Base-by-base conservation (phyloP, 768 basidiomycete species). In the Gyrodon lividus region DNA sequence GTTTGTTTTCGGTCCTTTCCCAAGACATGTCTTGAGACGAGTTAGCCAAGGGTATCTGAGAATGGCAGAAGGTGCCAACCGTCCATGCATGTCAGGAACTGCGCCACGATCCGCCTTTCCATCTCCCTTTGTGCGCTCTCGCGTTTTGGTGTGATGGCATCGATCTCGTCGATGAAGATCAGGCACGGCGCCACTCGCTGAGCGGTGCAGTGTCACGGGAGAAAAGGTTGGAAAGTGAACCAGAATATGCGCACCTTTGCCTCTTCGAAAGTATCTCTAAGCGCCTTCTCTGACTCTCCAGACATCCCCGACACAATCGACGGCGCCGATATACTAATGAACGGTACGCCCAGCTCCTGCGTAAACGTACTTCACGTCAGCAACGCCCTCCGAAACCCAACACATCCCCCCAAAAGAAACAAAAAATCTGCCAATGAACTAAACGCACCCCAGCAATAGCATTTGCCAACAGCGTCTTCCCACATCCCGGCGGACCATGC, bases 61-160 rank as follows among this genome's bases (percentile, higher is more conserved):
- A 20, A 20, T 13, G 17, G 1, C 9, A 16, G 6, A n/a, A 5
- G 28, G 34, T 12, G 64, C 82, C 38, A 59, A 97, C 96, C 96
- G 68, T 99, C 97, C 92, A 99, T 97, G 73, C 96, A 98, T 0
- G 96, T 98, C 49, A 98, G 70, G 57, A 99, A 90, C 67, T 99
- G 97, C 0, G 96, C 96, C 9, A 99, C 96, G 45, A 99, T 98
- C 12, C 97, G 80, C 40, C 95, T 74, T 63, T 98, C 97, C 97
- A 98, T 98, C 72, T 98, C 97, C 50, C 96, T 77, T 63, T 99
- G 97, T 0, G 97, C 96, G 59, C 90, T 98, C 71, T 99, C 97
- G 53, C 97, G 77, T 72, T 98, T 99, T 0, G 94, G 94, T 0
- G 95, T 98, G 55, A 99, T 95, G 6, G 95, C 92, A 62, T 98